phyloP scores from a whole-genome alignment of 371 early-diverging fungal genomes.

The Saksenaea vasiformis region DNA sequence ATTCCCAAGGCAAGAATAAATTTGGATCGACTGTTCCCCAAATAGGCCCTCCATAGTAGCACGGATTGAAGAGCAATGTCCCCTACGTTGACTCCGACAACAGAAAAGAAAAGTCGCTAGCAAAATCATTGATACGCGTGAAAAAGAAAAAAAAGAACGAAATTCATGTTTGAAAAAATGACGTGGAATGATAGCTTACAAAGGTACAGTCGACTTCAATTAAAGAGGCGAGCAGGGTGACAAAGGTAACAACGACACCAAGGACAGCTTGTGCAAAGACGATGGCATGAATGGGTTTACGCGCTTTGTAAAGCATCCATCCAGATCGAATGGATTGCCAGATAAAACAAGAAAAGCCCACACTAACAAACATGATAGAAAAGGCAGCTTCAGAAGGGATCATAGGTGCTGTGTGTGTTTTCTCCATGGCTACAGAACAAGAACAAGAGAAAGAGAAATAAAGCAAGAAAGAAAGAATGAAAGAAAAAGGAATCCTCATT shows the following conservation, averaged over 20 bases:
- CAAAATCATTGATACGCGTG: not conserved
- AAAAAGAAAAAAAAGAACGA: not conserved
- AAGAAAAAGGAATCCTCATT: constrained; percentile 1
- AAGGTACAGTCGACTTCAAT: constrained; percentile 34
- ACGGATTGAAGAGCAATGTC: constrained; percentile 42
- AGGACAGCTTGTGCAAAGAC: constrained; percentile 37
- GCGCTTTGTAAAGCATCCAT: constrained; percentile 30
- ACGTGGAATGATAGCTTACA: constrained; percentile 24
- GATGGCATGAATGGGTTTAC: constrained; percentile 39
- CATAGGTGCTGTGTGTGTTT: not conserved
- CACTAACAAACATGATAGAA: constrained; percentile 47
- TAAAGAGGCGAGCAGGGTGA: constrained; percentile 37
- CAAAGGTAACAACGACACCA: constrained; percentile 35
- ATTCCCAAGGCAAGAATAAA: constrained; percentile 28
- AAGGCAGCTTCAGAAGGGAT: constrained; percentile 19
- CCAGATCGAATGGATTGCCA: constrained; percentile 41
- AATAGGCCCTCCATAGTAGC: constrained; percentile 48
- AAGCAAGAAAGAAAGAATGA: not conserved
- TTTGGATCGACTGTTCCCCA: constrained; percentile 45
- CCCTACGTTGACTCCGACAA: constrained; percentile 42
- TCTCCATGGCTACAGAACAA: constrained; percentile 1
- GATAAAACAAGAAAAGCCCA: constrained; percentile 44
- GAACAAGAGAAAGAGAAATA: constrained; percentile 3
- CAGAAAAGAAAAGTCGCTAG: constrained; percentile 27
- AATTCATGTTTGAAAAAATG: not conserved